Evolutionary conservation across 257 asterid genomes (phyloP).

Genomic region (Solanum rostratum): DNA sequence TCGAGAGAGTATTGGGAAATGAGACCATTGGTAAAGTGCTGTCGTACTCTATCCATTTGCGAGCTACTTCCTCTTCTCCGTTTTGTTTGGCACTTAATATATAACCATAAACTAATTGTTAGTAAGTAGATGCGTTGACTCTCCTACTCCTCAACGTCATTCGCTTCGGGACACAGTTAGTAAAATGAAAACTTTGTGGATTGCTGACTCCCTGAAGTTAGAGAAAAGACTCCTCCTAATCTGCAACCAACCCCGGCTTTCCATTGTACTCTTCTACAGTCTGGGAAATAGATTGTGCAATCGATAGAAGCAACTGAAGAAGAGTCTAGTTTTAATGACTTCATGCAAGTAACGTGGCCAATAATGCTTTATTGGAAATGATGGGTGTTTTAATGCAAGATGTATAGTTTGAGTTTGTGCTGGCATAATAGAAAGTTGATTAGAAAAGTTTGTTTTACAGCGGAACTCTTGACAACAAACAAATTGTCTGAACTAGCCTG

Average conservation of each 20-base stretch:
- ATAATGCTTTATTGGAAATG: neutral
- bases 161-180: neutral
- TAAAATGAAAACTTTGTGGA: neutral
- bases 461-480: constrained; percentile 93
- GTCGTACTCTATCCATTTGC: neutral
- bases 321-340: neutral
- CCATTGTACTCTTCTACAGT: neutral
- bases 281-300: neutral
- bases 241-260: neutral
- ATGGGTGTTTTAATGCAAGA: neutral
- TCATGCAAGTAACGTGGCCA: neutral
- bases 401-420: constrained; percentile 1
- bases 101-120: neutral
- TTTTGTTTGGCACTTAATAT: neutral
- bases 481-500: constrained; percentile 95
- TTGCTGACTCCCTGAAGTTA: neutral
- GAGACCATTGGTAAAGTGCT: constrained; percentile 66
- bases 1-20: constrained; percentile 90
- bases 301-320: neutral
- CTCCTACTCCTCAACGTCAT: neutral
- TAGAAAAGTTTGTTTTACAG: constrained; percentile 30
- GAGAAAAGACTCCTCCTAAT: neutral
- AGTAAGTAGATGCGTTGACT: neutral
- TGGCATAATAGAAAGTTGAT: neutral
- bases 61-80: neutral